Base-by-base conservation (phyloP, 257 asterid genomes). In the Coffea canephora region DNA sequence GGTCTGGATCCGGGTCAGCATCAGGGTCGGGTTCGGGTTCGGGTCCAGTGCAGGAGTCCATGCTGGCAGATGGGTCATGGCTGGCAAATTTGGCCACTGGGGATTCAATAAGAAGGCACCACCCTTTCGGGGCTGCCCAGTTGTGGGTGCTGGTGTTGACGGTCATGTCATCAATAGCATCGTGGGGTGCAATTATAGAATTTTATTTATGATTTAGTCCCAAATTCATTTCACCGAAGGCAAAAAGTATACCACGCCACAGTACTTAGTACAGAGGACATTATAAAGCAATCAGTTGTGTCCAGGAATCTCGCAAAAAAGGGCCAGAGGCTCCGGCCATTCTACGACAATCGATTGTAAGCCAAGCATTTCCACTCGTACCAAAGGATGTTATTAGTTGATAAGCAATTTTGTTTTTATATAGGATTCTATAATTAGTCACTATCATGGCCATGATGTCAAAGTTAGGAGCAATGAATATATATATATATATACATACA, bases 41-140 rank as follows among this genome's bases (percentile, higher is more conserved):
- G 21, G 87, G 78, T 27, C 23, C 78, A 0, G 79, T 73, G 71
- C 86, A 82, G 85, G 94, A 84, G 80, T 84, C 91, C 0, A 84
- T 89, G 68, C 59, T 90, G 89, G 90, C 91, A 2, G 90, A 88
- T 73, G 97, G 97, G 76, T 86, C 96, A 13, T 91, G 96, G 97
- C 62, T 90, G 77, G 97, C 97, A 31, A 89, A 85, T 77, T 81
- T 92, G 89, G 97, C 97, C 2, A 88, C 91, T 0, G 97, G 94
- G 31, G 86, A 80, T 31, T 82, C 96, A 1, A 82, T 71, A 23
- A 84, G 72, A 75, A 78, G 71, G 43, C 83, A 31, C 15, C 71
- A 27, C 15, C 71, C 82, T 34, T 19, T 69, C 41, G 67, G 81
- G 75, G 76, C 65, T 36, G 67, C 55, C 18, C 81, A 69, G 19